Evolutionary conservation across 208 protist species (phyloP), one percentile per base, ranked within the genome.

Genomic region (Angomonas desouzai): DNA sequence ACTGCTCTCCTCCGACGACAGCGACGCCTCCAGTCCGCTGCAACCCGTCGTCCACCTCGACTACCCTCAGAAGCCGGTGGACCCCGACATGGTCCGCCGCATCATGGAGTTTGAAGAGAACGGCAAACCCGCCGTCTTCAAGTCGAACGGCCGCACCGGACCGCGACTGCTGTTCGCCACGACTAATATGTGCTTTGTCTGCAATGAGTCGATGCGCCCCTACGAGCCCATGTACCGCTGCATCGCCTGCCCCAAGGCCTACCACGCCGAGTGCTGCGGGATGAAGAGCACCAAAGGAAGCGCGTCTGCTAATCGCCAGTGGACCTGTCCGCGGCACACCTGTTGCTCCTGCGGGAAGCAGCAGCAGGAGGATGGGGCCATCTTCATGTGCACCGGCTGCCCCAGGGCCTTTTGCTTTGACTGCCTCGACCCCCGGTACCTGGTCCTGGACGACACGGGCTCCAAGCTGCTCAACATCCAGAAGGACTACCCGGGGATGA

Each of bases 151-250:
- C 34, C 33, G 30, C 36, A 60, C 16, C 23, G 22, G 27, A 36
- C 30, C 25, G 22, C 34, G 34, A 9, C 29, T 4, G 22, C 22
- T 16, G 29, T 63, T 43, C 23, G 60, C 79, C 56, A 68, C 75
- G 25, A 84, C 76, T 1, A 72, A 87, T 58, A 32, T 58, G 11
- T 96, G 89, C 51, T 93, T 93, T 53, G 72, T 83, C 27, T 96
- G 89, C 49, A 79, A 79, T 0, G 77, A 74, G 2, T 80, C 78
- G 25, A 96, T 96, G 89, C 78, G 76, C 20, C 73, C 89, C 3
- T 59, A 93, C 47, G 79, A 91, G 77, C 82, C 87, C 36, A 67
- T 96, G 51, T 85, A 88, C 68, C 86, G 92, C 70, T 96, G 89
- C 51, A 33, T 65, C 11, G 55, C 73, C 16, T 96, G 89, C 48